Percentiles rank a stretch among this genome's conserved stretches.
Evolutionary conservation across 2,329 filamentous ascomycete genomes (phyloP).

Genomic region (Ascochyta lentis): DNA sequence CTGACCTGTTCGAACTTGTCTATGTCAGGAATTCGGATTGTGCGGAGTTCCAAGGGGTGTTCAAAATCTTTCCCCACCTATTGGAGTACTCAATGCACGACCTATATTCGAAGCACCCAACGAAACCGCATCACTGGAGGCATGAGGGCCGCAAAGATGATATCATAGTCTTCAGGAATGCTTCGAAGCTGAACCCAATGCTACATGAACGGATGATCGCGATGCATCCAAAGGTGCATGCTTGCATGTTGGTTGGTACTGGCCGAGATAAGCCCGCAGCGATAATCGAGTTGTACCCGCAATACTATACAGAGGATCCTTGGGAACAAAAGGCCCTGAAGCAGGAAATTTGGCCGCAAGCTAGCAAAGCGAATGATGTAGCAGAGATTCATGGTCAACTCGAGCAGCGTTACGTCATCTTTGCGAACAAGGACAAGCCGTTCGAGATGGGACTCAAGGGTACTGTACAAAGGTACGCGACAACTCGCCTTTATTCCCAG

Average conservation of each 20-base stretch:
- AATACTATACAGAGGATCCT: conserved; percentile 27
- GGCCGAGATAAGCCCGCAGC: conserved; percentile 40
- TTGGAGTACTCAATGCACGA: conserved; percentile 32
- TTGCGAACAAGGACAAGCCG: conserved; percentile 54
- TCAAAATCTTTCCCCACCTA: conserved; percentile 25
- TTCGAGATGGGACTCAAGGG: conserved; percentile 57
- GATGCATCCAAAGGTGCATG: conserved; percentile 37
- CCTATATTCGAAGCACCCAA: conserved; percentile 33
- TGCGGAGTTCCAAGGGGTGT: conserved; percentile 27
- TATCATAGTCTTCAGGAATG: conserved; percentile 28
- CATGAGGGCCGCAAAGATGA: conserved; percentile 32
- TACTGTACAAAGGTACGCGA: conserved; percentile 52
- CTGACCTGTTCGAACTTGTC: conserved; percentile 29
- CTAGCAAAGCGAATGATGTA: conserved; percentile 54
- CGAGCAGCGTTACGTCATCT: conserved; percentile 51
- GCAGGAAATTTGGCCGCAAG: conserved; percentile 51
- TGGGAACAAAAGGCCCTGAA: conserved; percentile 43
- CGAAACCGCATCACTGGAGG: conserved; percentile 37
- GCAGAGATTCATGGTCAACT: conserved; percentile 54
- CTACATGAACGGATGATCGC: conserved; percentile 34
- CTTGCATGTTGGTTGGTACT: conserved; percentile 44
- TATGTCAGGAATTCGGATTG: conserved; percentile 22
- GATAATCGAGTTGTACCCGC: conserved; percentile 37
- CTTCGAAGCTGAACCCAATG: conserved; percentile 31
- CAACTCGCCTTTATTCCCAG: conserved; percentile 50